phyloP scores from a whole-genome alignment of 2,329 filamentous ascomycete species.

The Beauveria caledonica region DNA sequence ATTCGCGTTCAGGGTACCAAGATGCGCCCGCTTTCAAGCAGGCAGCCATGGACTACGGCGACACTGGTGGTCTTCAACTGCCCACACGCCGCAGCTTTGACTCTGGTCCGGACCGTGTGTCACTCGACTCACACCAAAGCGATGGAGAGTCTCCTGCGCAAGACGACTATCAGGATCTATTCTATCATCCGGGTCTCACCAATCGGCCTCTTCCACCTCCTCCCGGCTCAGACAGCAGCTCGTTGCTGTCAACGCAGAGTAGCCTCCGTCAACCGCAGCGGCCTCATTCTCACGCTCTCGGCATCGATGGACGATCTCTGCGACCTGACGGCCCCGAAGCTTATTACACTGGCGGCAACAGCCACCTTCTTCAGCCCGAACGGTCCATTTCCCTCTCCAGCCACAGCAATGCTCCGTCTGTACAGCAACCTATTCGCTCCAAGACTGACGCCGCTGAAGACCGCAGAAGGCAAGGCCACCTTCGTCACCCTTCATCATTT shows the following conservation, averaged over 20 bases:
- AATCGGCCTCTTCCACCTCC: constrained; percentile 56
- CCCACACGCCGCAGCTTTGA: constrained; percentile 82
- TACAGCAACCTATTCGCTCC: constrained; percentile 77
- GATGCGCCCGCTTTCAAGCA: constrained; percentile 38
- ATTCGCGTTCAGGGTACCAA: constrained; percentile 20
- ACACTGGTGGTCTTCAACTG: constrained; percentile 79
- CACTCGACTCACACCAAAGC: constrained; percentile 46
- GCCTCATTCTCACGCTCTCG: constrained; percentile 42
- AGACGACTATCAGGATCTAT: constrained; percentile 79
- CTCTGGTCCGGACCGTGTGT: constrained; percentile 74
- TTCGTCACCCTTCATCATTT: constrained; percentile 41
- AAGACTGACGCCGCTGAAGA: constrained; percentile 86
- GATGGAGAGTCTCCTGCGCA: constrained; percentile 58
- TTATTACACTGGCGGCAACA: constrained; percentile 30
- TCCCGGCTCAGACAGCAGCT: constrained; percentile 53
- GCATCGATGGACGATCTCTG: constrained; percentile 35
- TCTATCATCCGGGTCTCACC: constrained; percentile 80
- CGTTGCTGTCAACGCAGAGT: constrained; percentile 39
- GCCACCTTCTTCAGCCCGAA: constrained; percentile 41
- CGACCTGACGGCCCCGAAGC: constrained; percentile 40
- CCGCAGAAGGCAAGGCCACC: constrained; percentile 44
- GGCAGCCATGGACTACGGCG: constrained; percentile 76
- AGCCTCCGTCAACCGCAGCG: constrained; percentile 33
- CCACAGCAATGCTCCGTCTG: constrained; percentile 70
- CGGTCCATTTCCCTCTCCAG: constrained; percentile 77